These are phyloP conservation scores for Trifolium fragiferum DNA, from an alignment of 306 rosid species.

Conservation along the genomic window DNA sequence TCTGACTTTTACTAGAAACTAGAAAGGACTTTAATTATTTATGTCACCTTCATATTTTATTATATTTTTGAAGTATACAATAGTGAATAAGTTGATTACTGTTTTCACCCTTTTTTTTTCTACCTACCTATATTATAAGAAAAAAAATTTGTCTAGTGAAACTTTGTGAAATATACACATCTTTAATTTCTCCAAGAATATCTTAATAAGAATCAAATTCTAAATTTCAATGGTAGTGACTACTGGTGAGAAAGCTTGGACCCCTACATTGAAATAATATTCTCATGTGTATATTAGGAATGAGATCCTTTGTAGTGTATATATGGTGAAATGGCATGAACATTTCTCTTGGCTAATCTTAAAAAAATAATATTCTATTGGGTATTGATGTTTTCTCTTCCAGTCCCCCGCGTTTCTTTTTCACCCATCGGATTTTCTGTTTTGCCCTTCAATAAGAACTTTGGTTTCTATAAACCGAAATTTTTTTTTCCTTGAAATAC, in stretches of 20 bases:
- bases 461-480: too few species aligned
- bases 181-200: too few species aligned
- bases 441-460: too few species aligned
- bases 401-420: too few species aligned
- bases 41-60: neutral
- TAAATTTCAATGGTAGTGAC: neutral
- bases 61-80: neutral
- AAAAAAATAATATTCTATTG: too few species aligned
- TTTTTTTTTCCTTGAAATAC: too few species aligned
- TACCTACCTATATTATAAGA: too few species aligned
- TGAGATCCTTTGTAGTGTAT: neutral
- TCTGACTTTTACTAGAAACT: slow-evolving; percentile 37
- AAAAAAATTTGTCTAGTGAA: neutral
- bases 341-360: neutral
- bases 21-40: slow-evolving; percentile 25
- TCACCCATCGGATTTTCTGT: too few species aligned
- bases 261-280: neutral
- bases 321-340: neutral
- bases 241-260: too few species aligned
- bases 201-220: too few species aligned
- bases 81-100: slow-evolving; percentile 17
- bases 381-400: too few species aligned
- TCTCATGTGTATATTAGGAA: neutral
- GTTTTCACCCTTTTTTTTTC: neutral
- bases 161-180: too few species aligned